Conservation (phyloP, 2,329 filamentous ascomycete species). For the Calycina herbarum region DNA sequence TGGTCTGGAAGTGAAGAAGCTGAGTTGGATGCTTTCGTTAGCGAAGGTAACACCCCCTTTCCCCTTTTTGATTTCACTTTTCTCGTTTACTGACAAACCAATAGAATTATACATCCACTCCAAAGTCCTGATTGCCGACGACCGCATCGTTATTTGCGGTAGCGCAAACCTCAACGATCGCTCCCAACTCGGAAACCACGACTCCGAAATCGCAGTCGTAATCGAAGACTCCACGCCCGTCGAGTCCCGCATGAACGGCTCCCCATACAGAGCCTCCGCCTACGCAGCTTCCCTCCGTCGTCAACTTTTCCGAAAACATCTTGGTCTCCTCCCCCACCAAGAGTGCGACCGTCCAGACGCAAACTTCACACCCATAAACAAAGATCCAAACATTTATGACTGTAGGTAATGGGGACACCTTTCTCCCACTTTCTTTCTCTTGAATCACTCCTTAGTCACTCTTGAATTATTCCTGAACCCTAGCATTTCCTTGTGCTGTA, state of each 20-base stretch:
- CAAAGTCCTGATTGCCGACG: slow-evolving; percentile 79
- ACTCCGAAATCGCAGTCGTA: slow-evolving; percentile 86
- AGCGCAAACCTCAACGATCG: slow-evolving; percentile 60
- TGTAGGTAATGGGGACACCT: slow-evolving; percentile 33
- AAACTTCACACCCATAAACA: slow-evolving; percentile 75
- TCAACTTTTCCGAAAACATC: slow-evolving; percentile 86
- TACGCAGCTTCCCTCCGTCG: slow-evolving; percentile 81
- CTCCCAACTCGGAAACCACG: slow-evolving; percentile 80
- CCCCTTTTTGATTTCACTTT: not conserved
- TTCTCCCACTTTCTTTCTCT: no score
- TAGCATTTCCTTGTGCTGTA: no score
- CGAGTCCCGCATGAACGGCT: slow-evolving; percentile 71
- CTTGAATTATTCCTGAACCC: no score
- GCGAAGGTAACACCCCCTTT: slow-evolving; percentile 42
- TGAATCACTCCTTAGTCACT: no score
- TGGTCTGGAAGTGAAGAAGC: slow-evolving; percentile 56
- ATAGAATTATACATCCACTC: slow-evolving; percentile 61
- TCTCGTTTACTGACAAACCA: not conserved
- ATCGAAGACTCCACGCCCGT: slow-evolving; percentile 76
- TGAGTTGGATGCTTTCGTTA: slow-evolving; percentile 62
- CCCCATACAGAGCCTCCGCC: slow-evolving; percentile 67
- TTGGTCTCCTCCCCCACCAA: slow-evolving; percentile 79
- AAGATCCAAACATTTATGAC: slow-evolving; percentile 70
- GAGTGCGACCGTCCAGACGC: slow-evolving; percentile 63
- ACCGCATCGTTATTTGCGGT: slow-evolving; percentile 78